Evolutionary conservation across 2,329 filamentous ascomycete genomes (phyloP), one percentile per base, ranked within the genome.

Genomic region (Cytospora piceae): DNA sequence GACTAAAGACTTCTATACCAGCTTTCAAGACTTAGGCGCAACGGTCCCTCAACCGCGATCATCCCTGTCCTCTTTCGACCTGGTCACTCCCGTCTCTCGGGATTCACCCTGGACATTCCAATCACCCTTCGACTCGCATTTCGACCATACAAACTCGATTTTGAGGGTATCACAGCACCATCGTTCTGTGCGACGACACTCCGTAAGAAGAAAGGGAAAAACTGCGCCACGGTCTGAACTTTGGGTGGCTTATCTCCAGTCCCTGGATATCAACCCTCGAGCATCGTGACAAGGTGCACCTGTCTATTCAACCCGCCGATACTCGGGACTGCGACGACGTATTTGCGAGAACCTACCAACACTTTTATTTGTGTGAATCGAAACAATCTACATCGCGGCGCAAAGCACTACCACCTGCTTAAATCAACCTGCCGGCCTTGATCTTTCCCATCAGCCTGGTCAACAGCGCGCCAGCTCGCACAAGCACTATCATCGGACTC

Each of bases 11-110:
- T 46, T 60, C n/a, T 32, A 52, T 51, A 53, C 51, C 55, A 53
- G 61, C 56, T 46, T 52, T 52, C 66, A 39, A 67, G 58, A 54
- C 32, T 60, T 61, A 49, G 51, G n/a, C 52, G 34, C 61, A 68
- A 67, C 67, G 67, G 61, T 60, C 52, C 39, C 12, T 46, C 42
- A 58, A 67, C 67, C 67, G 65, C 67, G 65, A 60, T 68, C 32
- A 68, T 66, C 67, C 67, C 67, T 68, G 67, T 58, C 52, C 17
- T 49, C 29, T 53, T 20, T 51, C 52, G 56, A 64, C 61, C 64
- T 58, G 58, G 57, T 55, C 51, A 20, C 42, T 39, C 52, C 15
- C 56, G 54, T 37, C 46, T 61, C 52, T 63, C 42, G 49, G 57
- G 59, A 64, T 49, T 31, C 22, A 3, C 24, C 59, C 37, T 58